Base-by-base conservation (phyloP, 1,139 yeast species). In the Pichia sp. region DNA sequence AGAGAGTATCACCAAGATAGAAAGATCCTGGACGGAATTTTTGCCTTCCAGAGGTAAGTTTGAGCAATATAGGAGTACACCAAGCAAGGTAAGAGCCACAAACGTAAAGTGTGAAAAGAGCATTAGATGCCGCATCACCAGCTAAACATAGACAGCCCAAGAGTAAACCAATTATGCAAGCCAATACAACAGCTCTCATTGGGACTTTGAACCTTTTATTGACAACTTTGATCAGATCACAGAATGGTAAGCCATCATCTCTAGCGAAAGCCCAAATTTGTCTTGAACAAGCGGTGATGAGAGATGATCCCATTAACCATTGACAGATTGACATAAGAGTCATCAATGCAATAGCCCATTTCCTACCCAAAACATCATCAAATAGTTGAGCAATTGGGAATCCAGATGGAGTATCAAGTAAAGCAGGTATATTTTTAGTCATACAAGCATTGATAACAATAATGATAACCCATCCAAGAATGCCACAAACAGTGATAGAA, bases 301-400 rank as follows among this genome's bases (percentile, higher is more conserved):
- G 67, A 1, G 79, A 72, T 14, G 75, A 67, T 5, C 85, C 86
- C 85, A 81, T 81, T 39, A 77, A 57, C 60, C 72, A 78, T 58
- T 77, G 84, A 39, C 81, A 79, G 50, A 69, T 61, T 2, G 80
- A 76, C 53, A 76, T 74, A 36, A 77, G 56, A 1, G 74, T 56
- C 80, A 78, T 76, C 41, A 80, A 73, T 0, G 77, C 80, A 53
- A 75, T 68, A 2, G 86, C 79, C 85, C 88, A 81, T 38, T 68
- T 65, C 54, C 75, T 76, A 31, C 91, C 91, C 43, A 82, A 64
- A 1, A 80, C 71, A 56, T 82, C 80, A 53, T 65, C 71, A 45
- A 79, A 67, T 40, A 82, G 69, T 60, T 79, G 86, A 12, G 91
- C 86, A 62, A 77, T 66, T 33, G 77, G 75, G 46, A 71, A 70